Evolutionary conservation across 192 early-diverging fungal species (phyloP), one percentile per base, ranked within the genome.

Genomic region (Linnemannia zychae): DNA sequence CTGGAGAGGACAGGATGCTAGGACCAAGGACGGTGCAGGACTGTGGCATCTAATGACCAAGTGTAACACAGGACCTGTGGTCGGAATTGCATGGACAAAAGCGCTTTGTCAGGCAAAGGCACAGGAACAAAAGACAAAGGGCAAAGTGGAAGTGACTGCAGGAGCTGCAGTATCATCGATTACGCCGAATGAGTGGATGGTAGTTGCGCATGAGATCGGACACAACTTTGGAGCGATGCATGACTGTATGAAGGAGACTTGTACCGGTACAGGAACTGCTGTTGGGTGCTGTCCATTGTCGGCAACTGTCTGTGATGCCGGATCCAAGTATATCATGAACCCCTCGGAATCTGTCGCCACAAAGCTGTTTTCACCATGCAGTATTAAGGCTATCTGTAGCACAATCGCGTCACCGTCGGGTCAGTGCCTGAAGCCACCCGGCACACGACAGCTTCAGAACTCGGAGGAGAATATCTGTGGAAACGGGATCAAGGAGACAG

Each of bases 31-130:
- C 86, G 91, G 93, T 12, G 91, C 92, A 2, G 97, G 96, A 13
- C 88, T 99, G 60, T 99, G 98, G 97, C 97, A 98, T 83, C 87
- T 98, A 72, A 94, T 99, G 96, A 97, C 97, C 15, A 90, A 91
- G 71, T 95, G 94, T 72, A 89, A 91, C 66, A 91, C 95, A n/a
- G 95, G 95, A 60, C 82, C 94, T 3, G 91, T 95, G 65, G 95
- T 98, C 11, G 96, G 97, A 13, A 91, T 98, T 80, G 97, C 96
- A 37, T 98, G 97, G 97, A 79, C 96, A 31, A 89, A 91, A 38
- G 93, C 93, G 2, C 72, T 96, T 40, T 98, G 97, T 88, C 88
- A 89, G 52, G 82, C 89, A 34, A 87, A 81, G 38, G 74, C 92
- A 22, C 88, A 84, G 67, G 34, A 82, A 1, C 90, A 95, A 88